These are phyloP conservation scores for Gynochthodes officinalis DNA, from an alignment of 257 asterid species.

Conservation along the genomic window DNA sequence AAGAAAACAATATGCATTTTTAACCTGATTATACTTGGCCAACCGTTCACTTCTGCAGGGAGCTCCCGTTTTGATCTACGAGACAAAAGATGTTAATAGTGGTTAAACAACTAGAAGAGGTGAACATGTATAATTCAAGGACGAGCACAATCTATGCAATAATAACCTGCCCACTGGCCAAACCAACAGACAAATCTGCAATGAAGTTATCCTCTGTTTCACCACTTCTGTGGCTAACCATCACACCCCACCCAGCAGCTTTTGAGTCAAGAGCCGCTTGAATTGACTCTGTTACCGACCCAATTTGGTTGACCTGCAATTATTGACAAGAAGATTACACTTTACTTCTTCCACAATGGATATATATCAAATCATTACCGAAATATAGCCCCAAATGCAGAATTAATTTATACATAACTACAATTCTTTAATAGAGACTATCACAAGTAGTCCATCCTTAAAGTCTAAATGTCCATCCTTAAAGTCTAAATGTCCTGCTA, in stretches of 20 bases:
- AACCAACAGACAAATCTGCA: slow-evolving; percentile 92
- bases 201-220: slow-evolving; percentile 98
- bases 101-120: not conserved
- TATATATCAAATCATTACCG: not conserved
- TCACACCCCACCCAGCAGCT: slow-evolving; percentile 99
- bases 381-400: not conserved
- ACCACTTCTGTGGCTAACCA: slow-evolving; percentile 99
- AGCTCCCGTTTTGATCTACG: slow-evolving; percentile 95
- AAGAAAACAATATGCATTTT: not conserved
- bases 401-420: not conserved
- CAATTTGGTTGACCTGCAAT: slow-evolving; percentile 95
- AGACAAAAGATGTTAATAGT: slow-evolving; percentile 11
- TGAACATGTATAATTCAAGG: not conserved
- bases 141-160: not conserved
- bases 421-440: no score
- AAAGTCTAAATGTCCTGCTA: not conserved
- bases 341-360: not conserved
- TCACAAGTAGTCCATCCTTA: not conserved
- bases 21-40: slow-evolving; percentile 96
- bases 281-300: slow-evolving; percentile 93
- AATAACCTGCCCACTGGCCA: slow-evolving; percentile 96
- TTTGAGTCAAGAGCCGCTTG: slow-evolving; percentile 97
- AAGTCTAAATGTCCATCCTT: not conserved
- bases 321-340: not conserved
- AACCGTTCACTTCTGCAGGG: slow-evolving; percentile 98